Evolutionary conservation across 768 basidiomycete genomes (phyloP).

Genomic region (Pholiota conissans): DNA sequence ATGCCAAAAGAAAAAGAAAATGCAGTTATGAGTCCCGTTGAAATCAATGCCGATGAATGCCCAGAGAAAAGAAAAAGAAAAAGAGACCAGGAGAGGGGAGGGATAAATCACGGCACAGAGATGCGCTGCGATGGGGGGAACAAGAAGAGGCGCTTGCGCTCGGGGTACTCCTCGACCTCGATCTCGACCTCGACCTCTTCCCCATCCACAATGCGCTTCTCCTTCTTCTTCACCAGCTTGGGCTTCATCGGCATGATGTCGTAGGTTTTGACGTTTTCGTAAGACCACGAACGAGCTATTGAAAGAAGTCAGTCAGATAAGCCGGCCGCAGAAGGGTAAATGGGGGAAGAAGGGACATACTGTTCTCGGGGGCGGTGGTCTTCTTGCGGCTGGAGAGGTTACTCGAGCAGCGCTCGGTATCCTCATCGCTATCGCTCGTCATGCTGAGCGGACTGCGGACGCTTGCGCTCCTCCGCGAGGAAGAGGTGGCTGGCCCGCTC

Average conservation of each 20-base stretch:
- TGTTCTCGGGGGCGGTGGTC: slow-evolving; percentile 47
- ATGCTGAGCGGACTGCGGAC: slow-evolving; percentile 5
- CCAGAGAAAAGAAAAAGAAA: too few species aligned
- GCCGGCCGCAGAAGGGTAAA: neutral
- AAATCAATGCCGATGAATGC: too few species aligned
- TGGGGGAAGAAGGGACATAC: slow-evolving; percentile 42
- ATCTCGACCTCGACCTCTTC: slow-evolving; percentile 54
- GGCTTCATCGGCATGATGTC: slow-evolving; percentile 58
- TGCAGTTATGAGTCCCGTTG: neutral
- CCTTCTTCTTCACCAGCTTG: slow-evolving; percentile 55
- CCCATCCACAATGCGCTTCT: slow-evolving; percentile 51
- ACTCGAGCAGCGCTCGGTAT: slow-evolving; percentile 19
- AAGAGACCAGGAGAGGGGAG: too few species aligned
- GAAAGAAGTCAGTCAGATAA: slow-evolving; percentile 1
- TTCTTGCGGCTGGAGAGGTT: slow-evolving; percentile 20
- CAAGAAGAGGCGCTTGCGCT: slow-evolving; percentile 66
- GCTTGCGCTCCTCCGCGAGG: slow-evolving; percentile 24
- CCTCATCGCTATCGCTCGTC: slow-evolving; percentile 25
- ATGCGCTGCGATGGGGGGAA: slow-evolving; percentile 43
- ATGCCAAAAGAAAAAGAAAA: neutral
- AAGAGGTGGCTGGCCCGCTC: slow-evolving; percentile 24
- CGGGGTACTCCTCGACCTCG: slow-evolving; percentile 43
- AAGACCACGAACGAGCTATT: slow-evolving; percentile 65
- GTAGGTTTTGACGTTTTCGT: slow-evolving; percentile 71
- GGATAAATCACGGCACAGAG: neutral